phyloP scores from a whole-genome alignment of 495 filamentous ascomycete species.

The Penicillium manginii region DNA sequence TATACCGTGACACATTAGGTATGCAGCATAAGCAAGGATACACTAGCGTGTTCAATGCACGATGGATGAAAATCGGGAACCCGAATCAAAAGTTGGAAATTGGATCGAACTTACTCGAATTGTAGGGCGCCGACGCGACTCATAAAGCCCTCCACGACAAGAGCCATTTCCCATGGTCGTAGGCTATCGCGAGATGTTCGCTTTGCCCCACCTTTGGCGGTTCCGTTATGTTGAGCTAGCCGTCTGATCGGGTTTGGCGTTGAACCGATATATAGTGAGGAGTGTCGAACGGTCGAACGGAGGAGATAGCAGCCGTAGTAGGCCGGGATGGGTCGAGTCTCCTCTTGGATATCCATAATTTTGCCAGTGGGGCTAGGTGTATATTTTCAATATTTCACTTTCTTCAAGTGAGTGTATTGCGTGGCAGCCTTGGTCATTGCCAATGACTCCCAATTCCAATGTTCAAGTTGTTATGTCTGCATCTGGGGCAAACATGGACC shows the following conservation, averaged over 20 bases:
- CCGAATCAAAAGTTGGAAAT: neutral
- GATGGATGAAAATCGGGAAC: no score
- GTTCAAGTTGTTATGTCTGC: neutral
- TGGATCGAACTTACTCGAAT: slow-evolving; percentile 77
- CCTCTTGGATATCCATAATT: slow-evolving; percentile 28
- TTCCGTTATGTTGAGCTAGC: slow-evolving; percentile 87
- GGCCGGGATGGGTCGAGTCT: slow-evolving; percentile 60
- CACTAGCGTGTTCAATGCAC: neutral
- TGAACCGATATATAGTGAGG: slow-evolving; percentile 81
- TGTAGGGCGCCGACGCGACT: slow-evolving; percentile 85
- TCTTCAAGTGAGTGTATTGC: no score
- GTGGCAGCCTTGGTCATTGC: neutral
- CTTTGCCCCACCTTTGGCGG: slow-evolving; percentile 74
- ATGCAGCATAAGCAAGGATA: slow-evolving; percentile 3
- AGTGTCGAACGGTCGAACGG: slow-evolving; percentile 70
- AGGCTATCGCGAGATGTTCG: slow-evolving; percentile 67
- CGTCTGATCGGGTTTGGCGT: slow-evolving; percentile 85
- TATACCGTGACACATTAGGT: slow-evolving; percentile 28
- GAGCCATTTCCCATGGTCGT: slow-evolving; percentile 92
- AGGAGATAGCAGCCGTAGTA: slow-evolving; percentile 88
- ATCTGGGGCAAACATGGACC: neutral
- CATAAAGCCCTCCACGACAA: slow-evolving; percentile 86
- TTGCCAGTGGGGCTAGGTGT: neutral
- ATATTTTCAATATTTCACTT: no score
- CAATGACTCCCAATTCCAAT: neutral